Base-by-base conservation (phyloP, 108 stramenopile species). In the Schizochytrium sp. region DNA sequence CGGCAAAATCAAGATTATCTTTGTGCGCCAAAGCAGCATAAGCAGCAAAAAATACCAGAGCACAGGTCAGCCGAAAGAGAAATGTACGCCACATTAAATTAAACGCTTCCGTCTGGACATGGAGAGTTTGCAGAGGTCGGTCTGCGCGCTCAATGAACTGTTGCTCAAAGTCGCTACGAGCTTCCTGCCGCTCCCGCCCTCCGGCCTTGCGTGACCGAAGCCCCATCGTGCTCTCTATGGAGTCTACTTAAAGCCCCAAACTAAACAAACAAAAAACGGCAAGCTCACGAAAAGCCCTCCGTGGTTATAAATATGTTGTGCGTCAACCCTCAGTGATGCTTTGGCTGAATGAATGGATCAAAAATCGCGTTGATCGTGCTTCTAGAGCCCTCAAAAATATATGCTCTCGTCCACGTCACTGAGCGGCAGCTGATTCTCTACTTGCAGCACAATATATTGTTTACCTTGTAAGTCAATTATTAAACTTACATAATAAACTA, bases 81-180 rank as follows among this genome's bases (percentile, higher is more conserved):
- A 83, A 83, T 10, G 10, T 5, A 13, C 76, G 76, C 47, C 47
- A 83, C 76, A 55, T 49, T 38, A 55, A 5, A 53, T 83, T 83
- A 3, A 83, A 83, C 45, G 53, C 76, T 53, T 83, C 76, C 76
- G 76, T 83, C 53, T 83, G 47, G 17, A 83, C 76, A 53, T 83
- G 76, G 50, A 83, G 47, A 47, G 47, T 10, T 3, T 83, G 53
- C 3, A 83, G 76, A 47, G 76, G 76, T 1, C 28, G 10, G 76
- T 83, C 76, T 28, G 76, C 76, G 47, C 76, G 47, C 76, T 83
- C 76, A n/a, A 55, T 40, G 53, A 83, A 55, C 76, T 83, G 76
- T 53, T 83, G 47, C 53, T 83, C 76, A 40, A 5, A 46, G 76
- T 83, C 76, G 47, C 53, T 55, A n/a, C 76, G 76, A 47, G 76